phyloP scores from a whole-genome alignment of 2,329 filamentous ascomycete species.

The Alternaria sp. region DNA sequence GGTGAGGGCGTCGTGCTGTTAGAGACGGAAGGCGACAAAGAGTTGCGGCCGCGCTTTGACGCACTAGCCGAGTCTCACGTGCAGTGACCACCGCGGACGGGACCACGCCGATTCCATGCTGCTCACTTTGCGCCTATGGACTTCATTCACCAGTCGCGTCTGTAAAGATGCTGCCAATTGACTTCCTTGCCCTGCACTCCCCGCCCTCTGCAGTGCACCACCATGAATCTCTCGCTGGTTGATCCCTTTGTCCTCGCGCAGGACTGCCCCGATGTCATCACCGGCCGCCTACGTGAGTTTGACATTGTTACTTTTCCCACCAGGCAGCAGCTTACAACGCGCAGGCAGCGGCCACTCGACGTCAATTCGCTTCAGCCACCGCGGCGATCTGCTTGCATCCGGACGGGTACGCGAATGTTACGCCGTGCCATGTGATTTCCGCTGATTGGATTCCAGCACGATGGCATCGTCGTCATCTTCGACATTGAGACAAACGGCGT shows the following conservation, averaged over 20 bases:
- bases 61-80: conserved; percentile 21
- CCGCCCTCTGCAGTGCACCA: conserved; percentile 20
- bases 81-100: background rate
- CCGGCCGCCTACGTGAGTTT: conserved; percentile 78
- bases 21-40: conserved; percentile 23
- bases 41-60: conserved; percentile 2
- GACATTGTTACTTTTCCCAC: conserved; percentile 61
- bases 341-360: conserved; percentile 68
- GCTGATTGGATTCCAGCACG: conserved; percentile 57
- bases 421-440: conserved; percentile 16
- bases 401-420: conserved; percentile 68
- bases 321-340: conserved; percentile 23
- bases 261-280: conserved; percentile 90
- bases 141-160: conserved; percentile 11
- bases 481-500: conserved; percentile 98
- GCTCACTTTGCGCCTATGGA: conserved; percentile 22
- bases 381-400: conserved; percentile 92
- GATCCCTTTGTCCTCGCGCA: conserved; percentile 75
- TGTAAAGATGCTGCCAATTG: conserved; percentile 29
- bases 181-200: conserved; percentile 17
- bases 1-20: conserved; percentile 31
- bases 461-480: conserved; percentile 94
- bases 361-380: conserved; percentile 85
- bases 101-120: background rate
- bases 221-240: conserved; percentile 74